phyloP scores from a whole-genome alignment of 192 early-diverging fungal genomes.

The Funneliformis mosseae region DNA sequence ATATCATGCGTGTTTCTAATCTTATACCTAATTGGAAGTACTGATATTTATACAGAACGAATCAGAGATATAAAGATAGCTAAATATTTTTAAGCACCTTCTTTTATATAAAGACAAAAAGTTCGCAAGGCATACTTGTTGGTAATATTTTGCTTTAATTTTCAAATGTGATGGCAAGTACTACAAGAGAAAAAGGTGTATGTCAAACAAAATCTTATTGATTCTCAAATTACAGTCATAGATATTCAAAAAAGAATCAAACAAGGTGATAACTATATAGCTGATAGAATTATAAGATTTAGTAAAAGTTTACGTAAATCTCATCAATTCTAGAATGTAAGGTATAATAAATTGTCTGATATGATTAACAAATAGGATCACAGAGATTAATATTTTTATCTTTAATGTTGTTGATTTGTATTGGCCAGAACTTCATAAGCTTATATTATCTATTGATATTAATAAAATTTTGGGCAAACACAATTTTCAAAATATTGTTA shows the following conservation, averaged over 20 bases:
- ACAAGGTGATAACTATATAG: neutral
- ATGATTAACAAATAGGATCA: too few relatives aligned
- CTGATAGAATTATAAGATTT: neutral
- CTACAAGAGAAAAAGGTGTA: too few relatives aligned
- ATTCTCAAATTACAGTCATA: neutral
- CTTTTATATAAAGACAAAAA: slow-evolving; percentile 8
- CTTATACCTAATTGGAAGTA: neutral
- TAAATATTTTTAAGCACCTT: slow-evolving; percentile 5
- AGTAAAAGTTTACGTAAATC: neutral
- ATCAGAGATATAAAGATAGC: slow-evolving; percentile 4
- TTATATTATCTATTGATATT: too few relatives aligned
- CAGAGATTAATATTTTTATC: too few relatives aligned
- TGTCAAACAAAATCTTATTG: too few relatives aligned
- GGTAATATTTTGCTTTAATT: slow-evolving; percentile 6
- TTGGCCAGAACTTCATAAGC: too few relatives aligned
- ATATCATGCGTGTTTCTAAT: slow-evolving; percentile 1
- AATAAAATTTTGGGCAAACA: too few relatives aligned
- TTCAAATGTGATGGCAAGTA: too few relatives aligned
- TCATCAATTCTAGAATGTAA: neutral
- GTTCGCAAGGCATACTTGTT: neutral
- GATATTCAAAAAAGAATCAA: neutral
- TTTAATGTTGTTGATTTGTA: too few relatives aligned
- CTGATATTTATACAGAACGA: too few relatives aligned
- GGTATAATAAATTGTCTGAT: neutral
- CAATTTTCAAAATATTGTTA: too few relatives aligned